These are phyloP conservation scores for Testicularia cyperi DNA, from an alignment of 1,284 basidiomycete species.

Conservation along the genomic window DNA sequence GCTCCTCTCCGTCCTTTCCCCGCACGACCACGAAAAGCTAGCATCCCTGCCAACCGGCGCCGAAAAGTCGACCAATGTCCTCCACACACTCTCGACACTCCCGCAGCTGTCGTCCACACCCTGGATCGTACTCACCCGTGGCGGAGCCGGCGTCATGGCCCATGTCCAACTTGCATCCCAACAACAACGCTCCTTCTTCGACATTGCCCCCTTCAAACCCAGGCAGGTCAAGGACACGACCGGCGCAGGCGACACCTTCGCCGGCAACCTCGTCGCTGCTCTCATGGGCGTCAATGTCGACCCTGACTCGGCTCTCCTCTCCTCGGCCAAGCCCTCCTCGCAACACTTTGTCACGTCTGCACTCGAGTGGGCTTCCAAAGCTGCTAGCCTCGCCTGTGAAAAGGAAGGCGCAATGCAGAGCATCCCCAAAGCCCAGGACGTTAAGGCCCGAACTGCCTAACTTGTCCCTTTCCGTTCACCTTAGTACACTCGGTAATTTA, in stretches of 20 bases:
- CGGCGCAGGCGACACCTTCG: conserved; percentile 58
- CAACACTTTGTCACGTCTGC: conserved; percentile 15
- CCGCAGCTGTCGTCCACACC: conserved; percentile 15
- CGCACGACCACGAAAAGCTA: conserved; percentile 1
- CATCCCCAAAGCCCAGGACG: conserved; percentile 43
- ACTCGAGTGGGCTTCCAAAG: conserved; percentile 36
- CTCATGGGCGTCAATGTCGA: conserved; percentile 39
- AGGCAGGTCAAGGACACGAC: conserved; percentile 53
- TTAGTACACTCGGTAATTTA: too few species aligned
- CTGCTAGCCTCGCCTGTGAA: conserved; percentile 55
- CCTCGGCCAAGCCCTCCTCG: conserved; percentile 5
- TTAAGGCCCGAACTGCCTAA: too few species aligned
- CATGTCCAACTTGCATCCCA: conserved; percentile 17
- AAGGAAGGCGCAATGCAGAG: conserved; percentile 56
- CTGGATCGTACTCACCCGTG: conserved; percentile 56
- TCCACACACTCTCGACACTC: conserved; percentile 33
- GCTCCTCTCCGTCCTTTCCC: conserved; percentile 46
- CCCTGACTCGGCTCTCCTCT: conserved; percentile 3
- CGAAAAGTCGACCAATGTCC: conserved; percentile 10
- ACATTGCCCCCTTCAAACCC: conserved; percentile 35
- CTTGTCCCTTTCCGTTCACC: too few species aligned
- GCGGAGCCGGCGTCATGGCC: conserved; percentile 46
- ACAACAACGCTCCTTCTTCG: conserved; percentile 23
- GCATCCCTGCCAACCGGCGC: conserved; percentile 15
- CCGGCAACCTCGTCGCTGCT: conserved; percentile 52